Evolutionary conservation across 208 protist species (phyloP), one percentile per base, ranked within the genome.

Genomic region (Wallacemonas sp.): DNA sequence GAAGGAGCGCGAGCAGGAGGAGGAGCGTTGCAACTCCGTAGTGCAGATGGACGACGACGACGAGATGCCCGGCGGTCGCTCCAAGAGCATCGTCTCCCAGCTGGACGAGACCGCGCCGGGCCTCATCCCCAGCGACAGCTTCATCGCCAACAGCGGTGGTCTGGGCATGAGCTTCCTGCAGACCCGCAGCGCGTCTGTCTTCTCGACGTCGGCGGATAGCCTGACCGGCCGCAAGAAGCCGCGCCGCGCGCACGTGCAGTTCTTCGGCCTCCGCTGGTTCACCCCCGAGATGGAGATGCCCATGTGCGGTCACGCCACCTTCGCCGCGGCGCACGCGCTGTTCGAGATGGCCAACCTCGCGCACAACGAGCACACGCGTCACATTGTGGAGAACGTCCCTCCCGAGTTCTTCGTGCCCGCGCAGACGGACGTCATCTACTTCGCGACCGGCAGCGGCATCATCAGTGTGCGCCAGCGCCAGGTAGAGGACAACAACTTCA

Each of bases 241-340:
- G 39, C 80, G 80, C 64, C 80, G 80, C 55, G 61, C 80, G 70
- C 73, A 88, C 68, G 71, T 76, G 36, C 77, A 90, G 80, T 90
- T 78, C 78, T 90, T 87, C 62, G 83, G 83, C 39, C 74, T 94
- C 2, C 82, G 88, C 44, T 92, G 85, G 88, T 88, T 94, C 61
- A 91, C 83, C 4, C 85, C 85, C 0, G 56, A 68, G 30, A 62
- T 61, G 44, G 88, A 94, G 76, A 65, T 85, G 61, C 54, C 55
- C 17, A 74, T 92, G 30, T 94, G 83, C 65, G 85, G 85, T 16
- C 85, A 94, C 72, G 85, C 83, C 54, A 90, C 85, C 49, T 69
- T 94, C 11, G 85, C 80, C 32, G 85, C 88, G 0, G 88, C 85
- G 19, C 85, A 94, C 74, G 63, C 69, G 43, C 76, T 94, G 64